Conservation (phyloP, 2,329 filamentous ascomycete genomes). For the Sporothrix schenckii region DNA sequence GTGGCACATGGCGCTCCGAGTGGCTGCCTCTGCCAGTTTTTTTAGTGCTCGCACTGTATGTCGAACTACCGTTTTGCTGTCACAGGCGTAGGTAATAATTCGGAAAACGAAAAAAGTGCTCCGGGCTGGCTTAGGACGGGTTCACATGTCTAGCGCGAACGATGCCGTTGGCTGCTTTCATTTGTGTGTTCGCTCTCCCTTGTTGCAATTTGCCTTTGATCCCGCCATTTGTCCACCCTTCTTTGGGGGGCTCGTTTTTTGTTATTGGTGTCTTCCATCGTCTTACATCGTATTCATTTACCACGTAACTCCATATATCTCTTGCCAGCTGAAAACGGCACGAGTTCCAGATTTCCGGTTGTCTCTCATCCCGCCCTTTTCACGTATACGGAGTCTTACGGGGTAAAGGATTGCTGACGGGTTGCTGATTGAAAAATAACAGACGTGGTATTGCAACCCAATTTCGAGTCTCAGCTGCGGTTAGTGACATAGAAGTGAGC, state of each 20-base stretch:
- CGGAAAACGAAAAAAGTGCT: background rate
- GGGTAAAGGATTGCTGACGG: background rate
- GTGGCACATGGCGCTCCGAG: slow-evolving; percentile 27
- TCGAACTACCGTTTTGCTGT: background rate
- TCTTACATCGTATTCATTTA: background rate
- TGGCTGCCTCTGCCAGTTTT: slow-evolving; percentile 23
- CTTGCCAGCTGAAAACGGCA: slow-evolving; percentile 22
- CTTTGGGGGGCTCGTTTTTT: no score
- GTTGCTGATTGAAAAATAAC: background rate
- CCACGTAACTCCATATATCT: background rate
- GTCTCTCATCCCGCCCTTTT: background rate
- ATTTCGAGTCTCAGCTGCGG: no score
- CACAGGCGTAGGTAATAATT: background rate
- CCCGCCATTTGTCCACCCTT: background rate
- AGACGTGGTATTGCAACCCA: no score
- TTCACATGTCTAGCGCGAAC: slow-evolving; percentile 22
- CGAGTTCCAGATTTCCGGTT: background rate
- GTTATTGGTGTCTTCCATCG: background rate
- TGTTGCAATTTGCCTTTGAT: background rate
- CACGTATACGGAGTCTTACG: background rate
- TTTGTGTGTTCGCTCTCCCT: background rate
- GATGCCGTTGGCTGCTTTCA: slow-evolving; percentile 5
- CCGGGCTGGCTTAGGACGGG: background rate
- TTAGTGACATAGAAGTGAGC: background rate
- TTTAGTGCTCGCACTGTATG: background rate